A percentile compares a stretch with the other conserved stretches of the same genome.
Evolutionary conservation across 2,329 filamentous ascomycete genomes (phyloP).

Genomic region (Penicillium psychrosexuale): DNA sequence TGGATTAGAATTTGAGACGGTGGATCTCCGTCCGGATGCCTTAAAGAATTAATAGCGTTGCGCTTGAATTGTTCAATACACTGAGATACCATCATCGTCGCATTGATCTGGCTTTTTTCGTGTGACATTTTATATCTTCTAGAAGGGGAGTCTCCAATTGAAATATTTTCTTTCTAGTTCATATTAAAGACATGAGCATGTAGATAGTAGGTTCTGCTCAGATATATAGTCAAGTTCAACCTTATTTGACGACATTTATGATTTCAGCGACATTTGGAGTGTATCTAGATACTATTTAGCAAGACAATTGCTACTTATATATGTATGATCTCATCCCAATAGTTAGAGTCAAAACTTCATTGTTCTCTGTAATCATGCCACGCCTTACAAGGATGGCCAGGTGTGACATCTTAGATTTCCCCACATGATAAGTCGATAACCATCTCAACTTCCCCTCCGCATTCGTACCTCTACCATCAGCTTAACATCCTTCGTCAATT

Average conservation of each 20-base stretch:
- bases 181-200: neutral
- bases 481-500: slow-evolving; percentile 2
- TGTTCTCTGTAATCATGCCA: neutral
- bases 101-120: neutral
- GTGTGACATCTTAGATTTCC: slow-evolving; percentile 2
- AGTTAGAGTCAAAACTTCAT: neutral
- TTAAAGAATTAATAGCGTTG: slow-evolving; percentile 6
- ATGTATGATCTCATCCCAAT: neutral
- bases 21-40: slow-evolving; percentile 54
- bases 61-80: slow-evolving; percentile 5
- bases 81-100: slow-evolving; percentile 18
- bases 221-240: neutral
- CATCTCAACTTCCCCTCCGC: slow-evolving; percentile 4
- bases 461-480: neutral
- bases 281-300: neutral
- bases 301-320: neutral
- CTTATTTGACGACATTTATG: neutral
- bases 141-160: neutral
- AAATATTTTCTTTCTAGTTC: neutral
- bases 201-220: neutral
- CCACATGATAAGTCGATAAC: slow-evolving; percentile 24
- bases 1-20: slow-evolving; percentile 64
- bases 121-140: neutral
- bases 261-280: neutral
- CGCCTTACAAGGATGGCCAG: neutral